Base-by-base conservation (phyloP, 805 yeast genomes). In the Yamadazyma tumulicola region DNA sequence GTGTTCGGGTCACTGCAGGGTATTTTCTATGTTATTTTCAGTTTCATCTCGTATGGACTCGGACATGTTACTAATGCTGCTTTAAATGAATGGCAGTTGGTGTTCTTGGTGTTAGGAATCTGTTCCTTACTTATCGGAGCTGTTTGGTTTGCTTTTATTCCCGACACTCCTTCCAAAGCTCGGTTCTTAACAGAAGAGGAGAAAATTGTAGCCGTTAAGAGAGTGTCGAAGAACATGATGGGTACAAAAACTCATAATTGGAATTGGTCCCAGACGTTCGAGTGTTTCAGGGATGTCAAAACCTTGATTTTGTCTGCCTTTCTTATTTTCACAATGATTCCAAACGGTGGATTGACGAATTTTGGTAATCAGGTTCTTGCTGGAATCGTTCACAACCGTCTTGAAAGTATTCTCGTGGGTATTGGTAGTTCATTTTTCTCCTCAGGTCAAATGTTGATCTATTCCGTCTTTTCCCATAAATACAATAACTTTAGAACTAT, bases 71-170 rank as follows among this genome's bases (percentile, higher is more conserved):
- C 52, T 9, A 55, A 52, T 9, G 34, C 47, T 6, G 73, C 66
- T 52, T 34, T 60, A 17, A 55, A 77, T 5, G 61, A 56, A 4
- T 84, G 89, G 89, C 76, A 73, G 49, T 49, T 75, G 11, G 51
- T 79, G 4, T 83, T 71, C 50, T 55, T 83, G 32, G 61, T 79
- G 22, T 69, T 74, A 28, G 93, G 93, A 12, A n/a, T n/a, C n/a
- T 47, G 64, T 5, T 62, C 75, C 35, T 79, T 85, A 3, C 53
- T 78, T 5, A 47, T 71, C 6, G 46, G 74, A n/a, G 83, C 81
- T 6, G 37, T 70, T 11, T 34, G 68, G 10, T 63, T 76, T 41
- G 55, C 52, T 30, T 44, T 75, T 32, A 51, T 81, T 11, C 65
- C 65, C 10, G 54, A 55, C 35, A 34, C 42, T 26, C 65, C 65